phyloP scores from a whole-genome alignment of 768 basidiomycete genomes.

The Pisolithus tinctorius region DNA sequence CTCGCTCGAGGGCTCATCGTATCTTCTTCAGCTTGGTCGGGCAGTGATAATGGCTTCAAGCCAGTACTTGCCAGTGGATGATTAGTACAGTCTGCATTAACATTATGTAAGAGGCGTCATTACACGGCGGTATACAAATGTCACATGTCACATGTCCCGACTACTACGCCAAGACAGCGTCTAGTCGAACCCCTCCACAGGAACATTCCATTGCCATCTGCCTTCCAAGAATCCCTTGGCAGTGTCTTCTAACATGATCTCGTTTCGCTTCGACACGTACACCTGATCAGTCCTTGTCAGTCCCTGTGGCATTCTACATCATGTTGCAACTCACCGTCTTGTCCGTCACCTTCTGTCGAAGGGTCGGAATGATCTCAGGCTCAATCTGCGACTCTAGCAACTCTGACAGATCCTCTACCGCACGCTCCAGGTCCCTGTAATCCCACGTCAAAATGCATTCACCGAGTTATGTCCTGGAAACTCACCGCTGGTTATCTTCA shows the following conservation, averaged over 20 bases:
- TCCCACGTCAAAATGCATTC: background rate
- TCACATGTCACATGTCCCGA: background rate
- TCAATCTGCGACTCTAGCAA: constrained; percentile 90
- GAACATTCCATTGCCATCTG: constrained; percentile 75
- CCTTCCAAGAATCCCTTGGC: constrained; percentile 84
- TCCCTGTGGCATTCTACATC: background rate
- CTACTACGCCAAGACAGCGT: constrained; percentile 4
- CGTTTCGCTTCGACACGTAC: constrained; percentile 95
- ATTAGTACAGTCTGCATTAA: no score
- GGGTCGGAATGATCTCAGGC: constrained; percentile 66
- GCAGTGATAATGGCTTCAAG: no score
- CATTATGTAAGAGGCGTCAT: no score
- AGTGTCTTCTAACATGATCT: constrained; percentile 93
- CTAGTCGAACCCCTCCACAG: constrained; percentile 64
- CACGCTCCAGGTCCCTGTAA: constrained; percentile 81
- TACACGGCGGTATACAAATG: background rate
- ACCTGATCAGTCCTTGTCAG: constrained; percentile 36
- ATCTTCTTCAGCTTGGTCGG: no score
- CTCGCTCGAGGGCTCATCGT: no score
- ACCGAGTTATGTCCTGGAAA: constrained; percentile 2
- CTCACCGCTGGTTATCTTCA: constrained; percentile 91
- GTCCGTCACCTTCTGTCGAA: constrained; percentile 92
- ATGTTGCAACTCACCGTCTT: constrained; percentile 61
- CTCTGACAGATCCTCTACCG: constrained; percentile 93
- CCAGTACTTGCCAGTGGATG: no score